These are phyloP conservation scores for Chlamydomonas eustigma DNA, from an alignment of 139 green algal genomes.

Conservation along the genomic window DNA sequence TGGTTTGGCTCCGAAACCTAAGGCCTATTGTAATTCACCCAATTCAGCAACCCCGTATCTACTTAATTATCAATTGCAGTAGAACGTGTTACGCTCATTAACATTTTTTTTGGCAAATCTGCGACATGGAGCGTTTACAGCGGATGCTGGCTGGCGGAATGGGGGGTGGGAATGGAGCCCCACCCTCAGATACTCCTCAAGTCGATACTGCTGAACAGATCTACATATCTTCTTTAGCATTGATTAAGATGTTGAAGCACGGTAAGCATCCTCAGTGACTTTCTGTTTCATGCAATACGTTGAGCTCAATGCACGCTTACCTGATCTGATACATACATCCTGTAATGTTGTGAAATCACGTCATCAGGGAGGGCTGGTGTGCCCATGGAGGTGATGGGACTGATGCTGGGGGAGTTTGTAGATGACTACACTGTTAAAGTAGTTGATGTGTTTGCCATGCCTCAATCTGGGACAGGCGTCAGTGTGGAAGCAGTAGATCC, in stretches of 20 bases:
- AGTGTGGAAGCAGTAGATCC: conserved; percentile 97
- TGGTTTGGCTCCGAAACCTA: no score
- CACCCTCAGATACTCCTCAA: conserved; percentile 38
- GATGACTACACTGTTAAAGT: conserved; percentile 99
- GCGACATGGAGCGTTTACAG: conserved; percentile 77
- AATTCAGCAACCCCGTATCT: no score
- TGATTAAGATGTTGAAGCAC: conserved; percentile 99
- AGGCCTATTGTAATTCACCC: no score
- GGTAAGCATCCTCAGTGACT: no score
- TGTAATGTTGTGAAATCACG: no score
- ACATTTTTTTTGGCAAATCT: no score
- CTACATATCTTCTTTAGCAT: conserved; percentile 94
- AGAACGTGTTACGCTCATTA: no score
- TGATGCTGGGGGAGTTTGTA: conserved; percentile 99
- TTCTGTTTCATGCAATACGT: no score
- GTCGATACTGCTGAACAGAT: conserved; percentile 96
- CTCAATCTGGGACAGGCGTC: conserved; percentile 95
- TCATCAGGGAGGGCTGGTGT: conserved; percentile 94
- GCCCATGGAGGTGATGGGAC: conserved; percentile 99
- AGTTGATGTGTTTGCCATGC: conserved; percentile 99
- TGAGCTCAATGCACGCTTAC: no score
- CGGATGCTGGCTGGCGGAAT: conserved; percentile 53
- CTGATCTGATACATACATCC: no score
- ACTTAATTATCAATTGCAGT: no score
- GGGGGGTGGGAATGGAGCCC: conserved; percentile 25